Conservation (phyloP, 768 basidiomycete genomes). For the Xerocomellus dryophilus region DNA sequence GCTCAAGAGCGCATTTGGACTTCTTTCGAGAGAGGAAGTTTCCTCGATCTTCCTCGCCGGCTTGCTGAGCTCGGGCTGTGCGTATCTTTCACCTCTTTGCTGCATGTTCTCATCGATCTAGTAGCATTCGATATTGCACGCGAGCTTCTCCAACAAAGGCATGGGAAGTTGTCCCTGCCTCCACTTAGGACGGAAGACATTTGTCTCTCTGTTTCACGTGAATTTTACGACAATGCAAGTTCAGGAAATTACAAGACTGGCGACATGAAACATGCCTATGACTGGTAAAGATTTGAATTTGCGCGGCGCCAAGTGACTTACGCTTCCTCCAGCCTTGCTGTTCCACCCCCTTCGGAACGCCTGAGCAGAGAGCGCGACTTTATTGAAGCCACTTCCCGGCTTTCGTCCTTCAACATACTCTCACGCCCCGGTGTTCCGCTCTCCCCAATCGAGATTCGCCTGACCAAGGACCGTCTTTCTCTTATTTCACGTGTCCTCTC, state of each 20-base stretch:
- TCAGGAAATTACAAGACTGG: slow-evolving; percentile 90
- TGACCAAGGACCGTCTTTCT: slow-evolving; percentile 83
- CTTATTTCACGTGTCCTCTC: slow-evolving; percentile 86
- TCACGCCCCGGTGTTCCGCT: slow-evolving; percentile 74
- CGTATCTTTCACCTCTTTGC: slow-evolving; percentile 37
- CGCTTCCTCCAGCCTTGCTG: slow-evolving; percentile 57
- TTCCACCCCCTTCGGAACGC: slow-evolving; percentile 61
- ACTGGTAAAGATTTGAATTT: slow-evolving; percentile 58
- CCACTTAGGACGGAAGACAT: slow-evolving; percentile 64
- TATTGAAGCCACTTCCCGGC: slow-evolving; percentile 94
- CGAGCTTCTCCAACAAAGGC: slow-evolving; percentile 50
- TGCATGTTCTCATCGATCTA: slow-evolving; percentile 8
- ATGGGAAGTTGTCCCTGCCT: slow-evolving; percentile 46
- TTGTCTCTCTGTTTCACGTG: slow-evolving; percentile 75
- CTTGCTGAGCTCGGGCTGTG: slow-evolving; percentile 81
- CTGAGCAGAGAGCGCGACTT: slow-evolving; percentile 79
- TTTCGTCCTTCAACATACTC: slow-evolving; percentile 86
- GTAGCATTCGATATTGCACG: slow-evolving; percentile 69
- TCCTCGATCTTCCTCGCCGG: slow-evolving; percentile 83
- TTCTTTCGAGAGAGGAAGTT: slow-evolving; percentile 68
- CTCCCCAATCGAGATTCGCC: slow-evolving; percentile 88
- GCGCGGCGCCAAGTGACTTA: not conserved
- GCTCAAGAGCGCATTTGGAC: slow-evolving; percentile 75
- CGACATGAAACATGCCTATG: slow-evolving; percentile 96
- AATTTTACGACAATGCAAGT: slow-evolving; percentile 93